Conservation (phyloP, 495 filamentous ascomycete genomes). For the Pseudevernia furfuracea region DNA sequence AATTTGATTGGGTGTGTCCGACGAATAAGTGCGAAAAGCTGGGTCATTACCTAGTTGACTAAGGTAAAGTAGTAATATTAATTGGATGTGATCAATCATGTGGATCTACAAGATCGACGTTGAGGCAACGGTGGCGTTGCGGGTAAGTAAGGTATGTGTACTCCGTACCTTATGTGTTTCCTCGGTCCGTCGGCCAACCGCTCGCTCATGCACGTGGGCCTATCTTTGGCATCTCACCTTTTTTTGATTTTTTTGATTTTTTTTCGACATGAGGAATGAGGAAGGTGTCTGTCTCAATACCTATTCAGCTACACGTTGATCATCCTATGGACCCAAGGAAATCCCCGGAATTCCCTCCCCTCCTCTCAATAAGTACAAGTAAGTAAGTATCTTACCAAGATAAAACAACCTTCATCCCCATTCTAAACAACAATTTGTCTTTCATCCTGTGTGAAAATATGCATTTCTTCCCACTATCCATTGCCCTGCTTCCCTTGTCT, state of each 20-base stretch:
- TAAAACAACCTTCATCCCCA: neutral
- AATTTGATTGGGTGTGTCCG: no score
- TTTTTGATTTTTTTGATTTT: no score
- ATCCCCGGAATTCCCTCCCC: neutral
- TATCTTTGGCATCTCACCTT: neutral
- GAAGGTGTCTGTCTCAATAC: no score
- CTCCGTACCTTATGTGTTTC: no score
- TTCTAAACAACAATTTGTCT: neutral
- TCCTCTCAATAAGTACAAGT: neutral
- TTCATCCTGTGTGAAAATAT: neutral
- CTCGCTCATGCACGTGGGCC: neutral
- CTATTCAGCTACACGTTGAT: no score
- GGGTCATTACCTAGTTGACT: no score
- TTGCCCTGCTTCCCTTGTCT: constrained; percentile 9
- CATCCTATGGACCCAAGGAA: no score
- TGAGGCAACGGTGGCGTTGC: neutral
- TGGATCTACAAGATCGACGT: neutral
- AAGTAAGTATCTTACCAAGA: no score
- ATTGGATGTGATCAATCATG: no score
- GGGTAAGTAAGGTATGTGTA: no score
- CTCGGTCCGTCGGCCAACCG: neutral
- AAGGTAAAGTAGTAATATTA: no score
- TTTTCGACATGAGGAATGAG: neutral
- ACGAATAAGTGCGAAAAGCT: no score
- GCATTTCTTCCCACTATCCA: constrained; percentile 3